Base-by-base conservation (phyloP, 2,329 filamentous ascomycete species). In the Ascochyta clinopodiicola region DNA sequence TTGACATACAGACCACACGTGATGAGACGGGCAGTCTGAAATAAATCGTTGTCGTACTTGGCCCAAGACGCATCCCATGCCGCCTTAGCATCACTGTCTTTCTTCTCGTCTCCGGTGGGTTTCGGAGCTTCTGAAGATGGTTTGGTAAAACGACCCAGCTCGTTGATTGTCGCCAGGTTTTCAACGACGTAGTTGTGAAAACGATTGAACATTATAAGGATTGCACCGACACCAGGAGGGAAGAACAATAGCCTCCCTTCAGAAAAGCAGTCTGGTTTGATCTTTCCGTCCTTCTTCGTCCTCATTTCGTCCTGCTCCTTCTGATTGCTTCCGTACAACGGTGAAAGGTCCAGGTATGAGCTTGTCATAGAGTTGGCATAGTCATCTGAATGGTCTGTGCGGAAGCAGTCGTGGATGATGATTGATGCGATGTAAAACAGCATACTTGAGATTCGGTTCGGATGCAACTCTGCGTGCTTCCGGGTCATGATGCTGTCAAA, bases 161-260 rank as follows among this genome's bases (percentile, higher is more conserved):
- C 93, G 67, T 97, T 96, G 75, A 97, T 94, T n/a, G 83, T 78
- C 0, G 90, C 90, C 17, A 97, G 79, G 57, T 94, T 89, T 49
- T 87, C 84, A 1, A 90, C 92, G 0, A 92, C 86, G 61, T 95
- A 84, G 76, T 98, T 97, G 77, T 97, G 94, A 77, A 96, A 96
- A 21, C 80, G 77, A 54, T 83, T 84, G 79, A 89, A 91, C 76
- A 89, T 84, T 61, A 91, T 85, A 34, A 91, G 72, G 61, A 90
- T 75, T 10, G 84, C 83, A 38, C 85, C 85, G n/a, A 89, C 86
- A 24, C 88, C 88, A 0, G 87, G 84, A 4, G 88, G 88, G 52
- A 90, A 88, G 3, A 84, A 83, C 4, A 90, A 75, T 1, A 90
- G 75, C 10, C 88, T 82, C 51, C 83, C 82, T 64, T 89, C 86